These are phyloP conservation scores for Glycine tomentella DNA, from an alignment of 306 rosid species.

Conservation along the genomic window DNA sequence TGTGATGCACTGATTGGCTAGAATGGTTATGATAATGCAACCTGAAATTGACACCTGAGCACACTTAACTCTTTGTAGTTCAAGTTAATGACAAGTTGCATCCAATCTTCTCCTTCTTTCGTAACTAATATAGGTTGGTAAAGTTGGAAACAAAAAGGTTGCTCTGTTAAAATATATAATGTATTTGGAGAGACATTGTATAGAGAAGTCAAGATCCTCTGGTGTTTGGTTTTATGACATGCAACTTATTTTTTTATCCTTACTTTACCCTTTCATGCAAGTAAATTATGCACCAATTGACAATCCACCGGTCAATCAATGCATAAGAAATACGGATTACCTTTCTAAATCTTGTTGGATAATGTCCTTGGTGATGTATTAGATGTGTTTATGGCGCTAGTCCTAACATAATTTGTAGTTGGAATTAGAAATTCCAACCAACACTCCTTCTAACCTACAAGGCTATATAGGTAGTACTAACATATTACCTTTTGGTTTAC, in stretches of 20 bases:
- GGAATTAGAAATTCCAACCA: neutral
- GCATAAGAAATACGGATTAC: neutral
- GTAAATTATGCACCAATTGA: slow-evolving; percentile 3
- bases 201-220: neutral
- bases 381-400: neutral
- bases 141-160: too few species aligned
- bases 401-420: neutral
- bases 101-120: neutral
- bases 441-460: neutral
- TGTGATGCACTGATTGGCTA: slow-evolving; percentile 13
- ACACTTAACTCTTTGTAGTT: slow-evolving; percentile 12
- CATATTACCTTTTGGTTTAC: neutral
- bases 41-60: slow-evolving; percentile 6
- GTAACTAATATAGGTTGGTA: too few species aligned
- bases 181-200: neutral
- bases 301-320: slow-evolving; percentile 6
- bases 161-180: neutral
- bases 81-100: neutral
- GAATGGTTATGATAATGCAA: slow-evolving; percentile 33
- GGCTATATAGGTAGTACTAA: neutral
- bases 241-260: too few species aligned
- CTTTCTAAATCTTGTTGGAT: slow-evolving; percentile 4
- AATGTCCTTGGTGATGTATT: neutral
- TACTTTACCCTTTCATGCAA: neutral
- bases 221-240: too few species aligned